phyloP scores from a whole-genome alignment of 768 basidiomycete genomes.

The Asterophora parasitica region DNA sequence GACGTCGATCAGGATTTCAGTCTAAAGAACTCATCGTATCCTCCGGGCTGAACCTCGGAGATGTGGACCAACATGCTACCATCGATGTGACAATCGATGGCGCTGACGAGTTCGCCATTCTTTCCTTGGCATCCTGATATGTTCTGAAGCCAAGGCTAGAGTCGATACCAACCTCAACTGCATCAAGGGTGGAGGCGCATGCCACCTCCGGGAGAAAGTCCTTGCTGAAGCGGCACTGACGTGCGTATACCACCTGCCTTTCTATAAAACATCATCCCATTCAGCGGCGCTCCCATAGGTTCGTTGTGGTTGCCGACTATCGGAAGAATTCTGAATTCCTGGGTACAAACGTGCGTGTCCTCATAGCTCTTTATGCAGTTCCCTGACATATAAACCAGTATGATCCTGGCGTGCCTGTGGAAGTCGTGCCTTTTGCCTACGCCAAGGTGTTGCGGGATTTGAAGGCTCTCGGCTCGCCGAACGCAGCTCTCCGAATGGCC shows the following conservation, averaged over 20 bases:
- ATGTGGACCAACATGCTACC: constrained; percentile 81
- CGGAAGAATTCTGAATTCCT: constrained; percentile 85
- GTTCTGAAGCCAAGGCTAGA: constrained; percentile 34
- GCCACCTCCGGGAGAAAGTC: constrained; percentile 95
- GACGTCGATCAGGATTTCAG: constrained; percentile 67
- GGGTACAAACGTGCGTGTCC: constrained; percentile 68
- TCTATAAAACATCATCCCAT: constrained; percentile 2
- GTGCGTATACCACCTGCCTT: constrained; percentile 32
- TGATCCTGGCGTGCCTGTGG: constrained; percentile 86
- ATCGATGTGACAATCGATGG: constrained; percentile 99
- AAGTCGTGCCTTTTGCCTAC: constrained; percentile 96
- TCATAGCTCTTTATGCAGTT: background rate
- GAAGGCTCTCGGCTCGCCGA: constrained; percentile 54
- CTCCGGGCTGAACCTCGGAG: constrained; percentile 73
- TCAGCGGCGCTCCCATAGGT: constrained; percentile 37
- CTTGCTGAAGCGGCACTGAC: constrained; percentile 93
- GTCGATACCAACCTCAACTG: constrained; percentile 84
- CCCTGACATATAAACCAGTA: constrained; percentile 44
- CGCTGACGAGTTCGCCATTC: constrained; percentile 78
- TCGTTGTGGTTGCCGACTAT: constrained; percentile 91
- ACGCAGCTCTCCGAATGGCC: constrained; percentile 87
- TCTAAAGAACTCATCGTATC: constrained; percentile 91
- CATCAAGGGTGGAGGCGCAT: constrained; percentile 97
- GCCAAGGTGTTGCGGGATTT: constrained; percentile 78
- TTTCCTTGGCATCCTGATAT: background rate